Conservation (phyloP, 2,329 filamentous ascomycete genomes). For the Didymella glomerata region DNA sequence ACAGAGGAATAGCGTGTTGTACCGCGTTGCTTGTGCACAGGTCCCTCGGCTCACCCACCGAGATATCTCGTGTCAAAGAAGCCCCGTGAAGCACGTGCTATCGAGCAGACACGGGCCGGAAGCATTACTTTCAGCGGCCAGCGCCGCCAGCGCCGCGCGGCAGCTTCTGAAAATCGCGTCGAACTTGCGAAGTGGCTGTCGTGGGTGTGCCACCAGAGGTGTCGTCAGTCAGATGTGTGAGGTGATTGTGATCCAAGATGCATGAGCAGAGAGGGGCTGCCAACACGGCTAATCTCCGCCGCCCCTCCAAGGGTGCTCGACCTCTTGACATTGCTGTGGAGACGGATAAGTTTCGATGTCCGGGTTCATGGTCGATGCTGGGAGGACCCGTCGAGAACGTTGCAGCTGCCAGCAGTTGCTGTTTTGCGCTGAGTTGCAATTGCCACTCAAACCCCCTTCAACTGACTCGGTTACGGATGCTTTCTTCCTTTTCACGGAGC, state of each 20-base stretch:
- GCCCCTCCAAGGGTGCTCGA: constrained; percentile 14
- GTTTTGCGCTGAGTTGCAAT: constrained; percentile 16
- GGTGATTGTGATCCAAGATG: constrained; percentile 22
- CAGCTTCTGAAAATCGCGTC: constrained; percentile 30
- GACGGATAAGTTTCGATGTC: constrained; percentile 14
- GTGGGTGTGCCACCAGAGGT: constrained; percentile 15
- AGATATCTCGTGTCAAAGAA: constrained; percentile 27
- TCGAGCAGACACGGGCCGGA: constrained; percentile 22
- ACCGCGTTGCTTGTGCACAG: constrained; percentile 24
- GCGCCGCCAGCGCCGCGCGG: constrained; percentile 23
- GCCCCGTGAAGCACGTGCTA: constrained; percentile 31
- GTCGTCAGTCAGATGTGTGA: constrained; percentile 14
- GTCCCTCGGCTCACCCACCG: constrained; percentile 21
- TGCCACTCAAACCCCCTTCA: constrained; percentile 8
- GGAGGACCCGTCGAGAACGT: constrained; percentile 17
- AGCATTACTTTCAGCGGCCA: constrained; percentile 28
- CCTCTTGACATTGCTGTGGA: constrained; percentile 20
- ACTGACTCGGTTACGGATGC: constrained; percentile 9
- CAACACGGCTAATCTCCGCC: constrained; percentile 26
- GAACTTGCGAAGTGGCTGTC: constrained; percentile 23
- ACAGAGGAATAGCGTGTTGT: constrained; percentile 28
- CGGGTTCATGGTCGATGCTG: constrained; percentile 14
- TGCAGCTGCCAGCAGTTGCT: constrained; percentile 2
- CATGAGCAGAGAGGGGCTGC: constrained; percentile 22
- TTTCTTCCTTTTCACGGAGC: background rate